Conservation (phyloP, 805 yeast genomes). For the Metschnikowia colocasiae region DNA sequence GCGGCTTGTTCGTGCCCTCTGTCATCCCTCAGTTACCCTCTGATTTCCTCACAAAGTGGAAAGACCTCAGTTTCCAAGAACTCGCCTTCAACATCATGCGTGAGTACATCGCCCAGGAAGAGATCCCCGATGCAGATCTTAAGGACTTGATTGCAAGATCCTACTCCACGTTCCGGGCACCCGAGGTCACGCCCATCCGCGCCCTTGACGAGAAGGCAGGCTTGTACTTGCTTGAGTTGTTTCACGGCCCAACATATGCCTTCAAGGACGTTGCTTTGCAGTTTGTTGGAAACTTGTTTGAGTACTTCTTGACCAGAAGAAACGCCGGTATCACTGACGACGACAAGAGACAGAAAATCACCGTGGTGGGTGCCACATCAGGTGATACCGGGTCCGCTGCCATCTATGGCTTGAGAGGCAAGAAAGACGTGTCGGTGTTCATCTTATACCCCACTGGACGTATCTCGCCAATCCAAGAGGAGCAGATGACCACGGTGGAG, state of each 20-base stretch:
- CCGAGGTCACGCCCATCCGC: slow-evolving; percentile 82
- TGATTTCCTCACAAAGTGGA: slow-evolving; percentile 64
- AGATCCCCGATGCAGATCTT: slow-evolving; percentile 71
- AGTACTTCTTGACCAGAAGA: slow-evolving; percentile 77
- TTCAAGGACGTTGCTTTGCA: slow-evolving; percentile 98
- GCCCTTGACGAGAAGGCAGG: slow-evolving; percentile 55
- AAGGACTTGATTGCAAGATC: slow-evolving; percentile 60
- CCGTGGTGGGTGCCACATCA: slow-evolving; percentile 98
- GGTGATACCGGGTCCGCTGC: slow-evolving; percentile 99
- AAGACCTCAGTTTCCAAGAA: slow-evolving; percentile 71
- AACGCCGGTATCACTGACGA: slow-evolving; percentile 51
- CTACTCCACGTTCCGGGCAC: slow-evolving; percentile 86
- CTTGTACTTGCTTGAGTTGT: slow-evolving; percentile 79
- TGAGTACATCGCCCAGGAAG: slow-evolving; percentile 65
- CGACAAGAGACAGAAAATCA: slow-evolving; percentile 69
- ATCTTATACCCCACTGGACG: slow-evolving; percentile 96
- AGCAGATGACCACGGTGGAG: slow-evolving; percentile 95
- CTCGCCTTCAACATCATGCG: slow-evolving; percentile 85
- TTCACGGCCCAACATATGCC: slow-evolving; percentile 99
- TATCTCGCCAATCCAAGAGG: slow-evolving; percentile 96
- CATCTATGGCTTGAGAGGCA: slow-evolving; percentile 94
- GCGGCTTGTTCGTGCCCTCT: slow-evolving; percentile 91
- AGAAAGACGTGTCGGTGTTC: slow-evolving; percentile 96
- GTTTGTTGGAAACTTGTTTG: slow-evolving; percentile 95
- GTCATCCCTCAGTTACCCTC: slow-evolving; percentile 64